These are phyloP conservation scores for Mycena belliarum DNA, from an alignment of 768 basidiomycete species.

Conservation along the genomic window DNA sequence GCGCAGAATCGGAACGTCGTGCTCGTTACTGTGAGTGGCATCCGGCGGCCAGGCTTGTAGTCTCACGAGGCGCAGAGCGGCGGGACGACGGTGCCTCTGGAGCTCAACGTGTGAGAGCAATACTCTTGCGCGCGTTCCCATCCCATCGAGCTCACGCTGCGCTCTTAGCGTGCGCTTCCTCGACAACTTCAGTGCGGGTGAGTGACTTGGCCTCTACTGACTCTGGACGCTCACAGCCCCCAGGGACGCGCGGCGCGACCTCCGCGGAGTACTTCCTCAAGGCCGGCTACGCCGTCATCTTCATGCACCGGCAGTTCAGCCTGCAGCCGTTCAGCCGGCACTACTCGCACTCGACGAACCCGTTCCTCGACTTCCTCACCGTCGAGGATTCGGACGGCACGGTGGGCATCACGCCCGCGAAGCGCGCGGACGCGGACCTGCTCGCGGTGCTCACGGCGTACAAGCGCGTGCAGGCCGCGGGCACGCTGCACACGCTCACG, in stretches of 20 bases:
- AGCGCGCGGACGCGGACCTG: slow-evolving; percentile 61
- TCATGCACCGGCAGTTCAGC: slow-evolving; percentile 98
- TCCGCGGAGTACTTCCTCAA: slow-evolving; percentile 98
- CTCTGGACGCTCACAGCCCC: slow-evolving; percentile 1
- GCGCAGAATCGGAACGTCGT: slow-evolving; percentile 75
- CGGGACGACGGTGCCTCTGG: slow-evolving; percentile 95
- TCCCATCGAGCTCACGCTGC: slow-evolving; percentile 28
- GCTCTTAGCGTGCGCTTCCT: slow-evolving; percentile 89
- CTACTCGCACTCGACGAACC: slow-evolving; percentile 97
- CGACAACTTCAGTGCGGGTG: slow-evolving; percentile 98
- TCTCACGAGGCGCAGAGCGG: slow-evolving; percentile 68
- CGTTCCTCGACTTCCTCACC: slow-evolving; percentile 93
- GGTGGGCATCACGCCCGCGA: slow-evolving; percentile 58
- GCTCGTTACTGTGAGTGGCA: slow-evolving; percentile 81
- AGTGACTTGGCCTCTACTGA: slow-evolving; percentile 24
- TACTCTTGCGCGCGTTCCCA: slow-evolving; percentile 25
- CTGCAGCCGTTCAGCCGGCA: slow-evolving; percentile 96
- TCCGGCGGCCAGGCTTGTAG: slow-evolving; percentile 5
- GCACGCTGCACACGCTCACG: slow-evolving; percentile 78
- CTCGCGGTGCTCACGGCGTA: slow-evolving; percentile 75
- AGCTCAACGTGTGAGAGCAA: slow-evolving; percentile 93
- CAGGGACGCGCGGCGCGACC: slow-evolving; percentile 94
- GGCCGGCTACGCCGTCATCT: slow-evolving; percentile 95
- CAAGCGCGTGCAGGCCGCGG: slow-evolving; percentile 74
- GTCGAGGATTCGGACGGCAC: slow-evolving; percentile 41